Evolutionary conservation across 352 stramenopile genomes (phyloP), one percentile per base, ranked within the genome.

Genomic region (Phytopythium ostracodes): DNA sequence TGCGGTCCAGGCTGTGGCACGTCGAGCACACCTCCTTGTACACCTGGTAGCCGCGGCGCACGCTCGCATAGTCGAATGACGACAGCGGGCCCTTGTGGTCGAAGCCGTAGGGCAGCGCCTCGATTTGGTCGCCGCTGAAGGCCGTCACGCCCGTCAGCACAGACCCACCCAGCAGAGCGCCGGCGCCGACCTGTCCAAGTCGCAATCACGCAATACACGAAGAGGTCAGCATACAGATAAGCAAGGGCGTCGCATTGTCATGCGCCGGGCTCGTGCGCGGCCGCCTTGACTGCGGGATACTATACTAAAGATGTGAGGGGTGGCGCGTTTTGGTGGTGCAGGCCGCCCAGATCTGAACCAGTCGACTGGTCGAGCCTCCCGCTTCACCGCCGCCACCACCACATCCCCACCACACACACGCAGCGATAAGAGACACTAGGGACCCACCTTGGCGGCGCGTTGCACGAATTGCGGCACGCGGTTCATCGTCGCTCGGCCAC

Each of bases 21-120:
- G 96, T 97, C 40, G 97, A 87, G 80, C 97, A 99, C 49, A 99
- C 96, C 75, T 99, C 90, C 70, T 97, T 97, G 84, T 99, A 99
- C 46, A 99, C 97, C 77, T 99, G 97, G 87, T 99, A 99, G 17
- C 97, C 97, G 68, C 97, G 94, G 73, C 97, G 96, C 65, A 99
- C 94, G 36, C 83, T 95, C 43, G 88, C 87, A 67, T 96, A 91
- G 77, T 97, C 91, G 64, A 96, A 97, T 55, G 89, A 95, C 44
- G 84, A 85, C 40, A 97, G 67, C 53, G 86, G 81, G 24, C 87
- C 81, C 53, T 92, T 56, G 74, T 97, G 88, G 71, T 94, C 79
- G 60, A 96, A 98, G 31, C 90, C 90, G 66, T 97, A 97, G 65
- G 91, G 66, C 40, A 91, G 75, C 31, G 88, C 81, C 50, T 92